phyloP scores from a whole-genome alignment of 768 basidiomycete genomes.

The Trametes maxima region DNA sequence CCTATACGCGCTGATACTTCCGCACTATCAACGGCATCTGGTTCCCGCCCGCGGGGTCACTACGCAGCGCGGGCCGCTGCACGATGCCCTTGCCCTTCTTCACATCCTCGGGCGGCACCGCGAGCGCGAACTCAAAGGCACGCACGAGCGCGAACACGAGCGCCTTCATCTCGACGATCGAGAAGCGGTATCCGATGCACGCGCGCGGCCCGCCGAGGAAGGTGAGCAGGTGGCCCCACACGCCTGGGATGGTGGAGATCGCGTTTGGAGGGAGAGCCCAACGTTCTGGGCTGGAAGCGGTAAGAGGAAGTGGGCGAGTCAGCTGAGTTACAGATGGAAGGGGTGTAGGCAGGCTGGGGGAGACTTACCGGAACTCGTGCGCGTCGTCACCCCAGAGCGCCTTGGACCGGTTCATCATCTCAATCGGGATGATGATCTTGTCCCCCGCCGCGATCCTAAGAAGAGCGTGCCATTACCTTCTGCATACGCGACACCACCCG shows the following conservation, averaged over 20 bases:
- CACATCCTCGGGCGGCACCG: conserved; percentile 30
- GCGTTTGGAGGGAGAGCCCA: conserved; percentile 55
- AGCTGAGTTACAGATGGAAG: neutral
- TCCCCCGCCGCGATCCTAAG: conserved; percentile 30
- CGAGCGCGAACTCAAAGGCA: conserved; percentile 36
- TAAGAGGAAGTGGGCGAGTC: neutral
- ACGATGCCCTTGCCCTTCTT: conserved; percentile 23
- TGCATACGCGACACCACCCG: too few species aligned
- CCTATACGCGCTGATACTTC: conserved; percentile 14
- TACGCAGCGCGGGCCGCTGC: conserved; percentile 28
- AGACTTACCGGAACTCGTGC: conserved; percentile 51
- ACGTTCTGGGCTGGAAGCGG: conserved; percentile 55
- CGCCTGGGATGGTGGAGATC: conserved; percentile 52
- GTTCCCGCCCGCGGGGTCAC: conserved; percentile 16
- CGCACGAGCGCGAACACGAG: conserved; percentile 37
- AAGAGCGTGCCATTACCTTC: neutral
- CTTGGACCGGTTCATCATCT: conserved; percentile 51
- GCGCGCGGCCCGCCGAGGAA: conserved; percentile 67
- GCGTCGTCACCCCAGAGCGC: conserved; percentile 67
- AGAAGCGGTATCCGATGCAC: conserved; percentile 70
- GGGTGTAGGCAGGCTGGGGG: too few species aligned
- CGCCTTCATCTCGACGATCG: conserved; percentile 51
- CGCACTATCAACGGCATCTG: conserved; percentile 32
- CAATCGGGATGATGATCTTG: conserved; percentile 50
- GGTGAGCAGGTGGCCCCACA: conserved; percentile 60